Conservation (phyloP, 2,329 filamentous ascomycete genomes). For the Aureobasidium sp. region DNA sequence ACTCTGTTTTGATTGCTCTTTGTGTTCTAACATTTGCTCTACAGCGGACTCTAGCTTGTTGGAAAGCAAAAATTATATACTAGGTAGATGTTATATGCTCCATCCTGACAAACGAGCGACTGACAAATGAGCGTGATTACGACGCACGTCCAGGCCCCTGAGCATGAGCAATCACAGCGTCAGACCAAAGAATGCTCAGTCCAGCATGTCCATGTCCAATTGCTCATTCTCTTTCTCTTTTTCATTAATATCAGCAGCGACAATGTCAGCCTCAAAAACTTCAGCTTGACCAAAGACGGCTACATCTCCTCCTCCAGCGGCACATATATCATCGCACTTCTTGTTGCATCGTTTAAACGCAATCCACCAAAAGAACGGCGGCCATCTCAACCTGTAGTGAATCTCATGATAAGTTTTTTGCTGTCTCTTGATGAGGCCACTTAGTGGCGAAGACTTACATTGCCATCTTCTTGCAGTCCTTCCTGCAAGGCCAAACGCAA, state of each 20-base stretch:
- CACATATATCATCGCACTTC: too few relatives aligned
- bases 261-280: too few relatives aligned
- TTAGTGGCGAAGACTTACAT: background rate
- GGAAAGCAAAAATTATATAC: background rate
- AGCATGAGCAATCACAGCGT: background rate
- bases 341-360: too few relatives aligned
- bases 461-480: background rate
- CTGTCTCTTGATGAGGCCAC: too few relatives aligned
- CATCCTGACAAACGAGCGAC: background rate
- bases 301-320: background rate
- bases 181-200: background rate
- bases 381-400: too few relatives aligned
- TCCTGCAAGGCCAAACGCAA: background rate
- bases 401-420: too few relatives aligned
- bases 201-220: background rate
- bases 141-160: too few relatives aligned
- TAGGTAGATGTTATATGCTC: background rate
- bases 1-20: conserved; percentile 28
- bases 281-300: background rate
- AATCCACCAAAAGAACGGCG: too few relatives aligned
- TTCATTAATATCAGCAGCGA: background rate
- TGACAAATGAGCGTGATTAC: background rate
- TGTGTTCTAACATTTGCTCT: background rate
- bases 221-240: background rate
- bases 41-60: background rate